Percentiles rank a stretch among this genome's conserved stretches.
Conservation (phyloP, 768 basidiomycete species). For the Phanerodontia chrysosporium region DNA sequence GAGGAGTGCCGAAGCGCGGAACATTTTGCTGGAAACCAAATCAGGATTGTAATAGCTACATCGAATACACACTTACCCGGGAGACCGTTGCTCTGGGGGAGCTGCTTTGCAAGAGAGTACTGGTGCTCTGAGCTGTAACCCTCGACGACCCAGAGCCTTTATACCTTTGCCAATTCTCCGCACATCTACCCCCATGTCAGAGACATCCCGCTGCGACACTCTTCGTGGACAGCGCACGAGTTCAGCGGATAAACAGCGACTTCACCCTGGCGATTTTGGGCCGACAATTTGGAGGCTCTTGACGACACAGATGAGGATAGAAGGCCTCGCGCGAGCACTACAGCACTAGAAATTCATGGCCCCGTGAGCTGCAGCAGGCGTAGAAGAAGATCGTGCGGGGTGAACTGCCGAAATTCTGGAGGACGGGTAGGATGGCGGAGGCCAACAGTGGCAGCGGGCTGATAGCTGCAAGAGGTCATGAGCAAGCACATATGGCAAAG, state of each 20-base stretch:
- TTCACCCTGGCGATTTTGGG: background rate
- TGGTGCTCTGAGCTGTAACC: background rate
- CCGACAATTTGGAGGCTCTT: background rate
- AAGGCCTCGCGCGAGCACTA: background rate
- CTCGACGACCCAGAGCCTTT: background rate
- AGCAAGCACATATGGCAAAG: background rate
- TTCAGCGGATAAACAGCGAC: conserved; percentile 2
- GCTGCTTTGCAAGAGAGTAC: background rate
- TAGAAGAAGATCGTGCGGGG: background rate
- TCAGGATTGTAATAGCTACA: background rate
- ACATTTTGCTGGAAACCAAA: conserved; percentile 18
- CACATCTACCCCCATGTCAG: background rate
- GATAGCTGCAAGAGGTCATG: background rate
- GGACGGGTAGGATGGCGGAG: background rate
- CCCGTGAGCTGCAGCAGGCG: background rate
- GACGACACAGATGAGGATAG: background rate
- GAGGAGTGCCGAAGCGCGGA: conserved; percentile 26
- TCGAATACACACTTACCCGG: background rate
- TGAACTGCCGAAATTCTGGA: background rate
- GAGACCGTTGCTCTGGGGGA: background rate
- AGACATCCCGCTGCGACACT: background rate
- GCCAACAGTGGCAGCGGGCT: background rate
- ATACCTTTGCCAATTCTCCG: background rate
- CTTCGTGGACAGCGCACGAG: background rate
- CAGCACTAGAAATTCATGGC: background rate